Base-by-base conservation (phyloP, 148 eudicot species). In the Spergularia marina region DNA sequence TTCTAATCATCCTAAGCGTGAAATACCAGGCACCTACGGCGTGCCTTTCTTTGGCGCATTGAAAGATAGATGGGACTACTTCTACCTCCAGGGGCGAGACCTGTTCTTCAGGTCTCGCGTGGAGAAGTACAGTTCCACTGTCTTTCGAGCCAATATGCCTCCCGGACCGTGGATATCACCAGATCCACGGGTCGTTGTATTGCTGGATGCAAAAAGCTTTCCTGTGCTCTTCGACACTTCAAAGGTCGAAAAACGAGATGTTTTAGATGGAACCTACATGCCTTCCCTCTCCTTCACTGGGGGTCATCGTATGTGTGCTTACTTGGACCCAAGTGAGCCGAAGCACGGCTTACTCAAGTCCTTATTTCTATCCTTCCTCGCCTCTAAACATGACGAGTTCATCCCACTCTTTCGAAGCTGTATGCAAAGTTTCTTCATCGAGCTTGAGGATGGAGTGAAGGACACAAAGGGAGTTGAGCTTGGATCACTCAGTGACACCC, bases 61-160 rank as follows among this genome's bases (percentile, higher is more conserved):
- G 17, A 80, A 52, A 52, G 89, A 90, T 23, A 82, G 94, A 0
- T 56, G 58, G 52, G 76, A 78, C 72, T 90, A 77, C 78, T 88
- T 78, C 76, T 88, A 89, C 80, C 69, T 78, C 47, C 83, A 90
- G 71, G 91, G 92, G 40, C 39, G 25, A 47, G 86, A 85, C 8
- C 81, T 83, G 16, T 90, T 84, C 81, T 88, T 90, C 76, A 77
- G 44, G 18, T 60, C 84, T 53, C 78, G 87, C 53, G 74, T 89
- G 49, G 47, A 85, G 20, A 84, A 85, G 44, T 65, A 89, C 76
- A 67, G 84, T 7, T 89, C 93, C 68, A 91, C 93, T 1, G 83
- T 91, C 0, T 89, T 87, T 16, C 71, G 93, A 40, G 76, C 78
- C 39, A 91, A 91, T 74, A 88, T 91, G 88, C 93, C 97, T 4